Conservation (phyloP, 2,329 filamentous ascomycete species). For the Neopestalotiopsis clavispora region DNA sequence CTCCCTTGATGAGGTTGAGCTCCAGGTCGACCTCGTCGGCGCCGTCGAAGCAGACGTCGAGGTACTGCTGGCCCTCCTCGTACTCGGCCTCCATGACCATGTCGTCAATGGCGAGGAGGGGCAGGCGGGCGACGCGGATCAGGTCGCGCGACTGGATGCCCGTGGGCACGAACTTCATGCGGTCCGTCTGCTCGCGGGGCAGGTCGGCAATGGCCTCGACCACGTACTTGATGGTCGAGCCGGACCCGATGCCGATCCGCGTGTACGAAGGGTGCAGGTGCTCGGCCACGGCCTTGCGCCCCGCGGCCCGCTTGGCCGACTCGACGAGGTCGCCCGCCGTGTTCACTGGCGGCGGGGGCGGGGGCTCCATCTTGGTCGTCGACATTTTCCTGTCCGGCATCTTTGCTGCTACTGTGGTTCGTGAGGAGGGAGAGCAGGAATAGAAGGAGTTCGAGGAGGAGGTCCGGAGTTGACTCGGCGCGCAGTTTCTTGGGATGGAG, state of each 20-base stretch:
- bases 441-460: too few species aligned
- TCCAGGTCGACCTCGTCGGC: conserved; percentile 96
- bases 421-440: background rate
- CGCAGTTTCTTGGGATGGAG: background rate
- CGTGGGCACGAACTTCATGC: conserved; percentile 88
- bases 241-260: conserved; percentile 79
- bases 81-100: conserved; percentile 60
- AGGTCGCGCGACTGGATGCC: conserved; percentile 90
- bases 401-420: background rate
- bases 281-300: conserved; percentile 74
- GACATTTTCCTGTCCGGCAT: conserved; percentile 5
- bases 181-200: conserved; percentile 54
- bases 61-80: conserved; percentile 51
- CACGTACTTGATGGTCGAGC: conserved; percentile 83
- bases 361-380: conserved; percentile 20
- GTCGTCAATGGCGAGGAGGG: conserved; percentile 77
- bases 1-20: conserved; percentile 96
- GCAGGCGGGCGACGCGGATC: conserved; percentile 79
- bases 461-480: background rate
- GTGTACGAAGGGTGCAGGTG: conserved; percentile 68
- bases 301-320: conserved; percentile 74
- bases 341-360: conserved; percentile 19
- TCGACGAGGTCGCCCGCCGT: conserved; percentile 24
- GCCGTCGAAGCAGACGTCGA: conserved; percentile 95
- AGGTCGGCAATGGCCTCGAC: conserved; percentile 78